phyloP scores from a whole-genome alignment of 2,329 filamentous ascomycete genomes.

The Rhinocladiella mackenziei region DNA sequence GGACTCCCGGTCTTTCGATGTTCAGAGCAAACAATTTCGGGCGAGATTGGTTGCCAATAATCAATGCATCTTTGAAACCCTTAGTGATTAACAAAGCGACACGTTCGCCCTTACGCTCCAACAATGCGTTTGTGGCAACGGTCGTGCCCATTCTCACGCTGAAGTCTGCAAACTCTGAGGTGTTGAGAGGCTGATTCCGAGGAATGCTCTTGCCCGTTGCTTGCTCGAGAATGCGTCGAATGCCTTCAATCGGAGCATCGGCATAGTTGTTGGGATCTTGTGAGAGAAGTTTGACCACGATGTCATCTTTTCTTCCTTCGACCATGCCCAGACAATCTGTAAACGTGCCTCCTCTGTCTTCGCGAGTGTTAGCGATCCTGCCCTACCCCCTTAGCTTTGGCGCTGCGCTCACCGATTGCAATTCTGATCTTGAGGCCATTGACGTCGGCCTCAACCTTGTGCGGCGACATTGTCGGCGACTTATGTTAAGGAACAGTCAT shows the following conservation, averaged over 20 bases:
- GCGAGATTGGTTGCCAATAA: slow-evolving; percentile 85
- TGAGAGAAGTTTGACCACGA: slow-evolving; percentile 40
- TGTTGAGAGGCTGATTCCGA: slow-evolving; percentile 28
- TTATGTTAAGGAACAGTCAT: not conserved
- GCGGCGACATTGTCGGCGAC: slow-evolving; percentile 4
- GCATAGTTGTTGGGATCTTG: slow-evolving; percentile 40
- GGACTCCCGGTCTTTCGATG: slow-evolving; percentile 77
- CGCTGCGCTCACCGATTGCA: slow-evolving; percentile 3
- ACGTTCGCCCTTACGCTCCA: slow-evolving; percentile 84
- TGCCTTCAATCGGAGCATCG: slow-evolving; percentile 62
- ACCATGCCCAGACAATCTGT: slow-evolving; percentile 48
- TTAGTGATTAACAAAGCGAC: slow-evolving; percentile 83
- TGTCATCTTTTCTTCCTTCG: slow-evolving; percentile 27
- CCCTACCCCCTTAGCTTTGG: too few relatives aligned
- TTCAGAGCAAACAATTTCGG: slow-evolving; percentile 88
- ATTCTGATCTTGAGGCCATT: slow-evolving; percentile 8
- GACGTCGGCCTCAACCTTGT: slow-evolving; percentile 4
- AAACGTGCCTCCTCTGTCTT: slow-evolving; percentile 40
- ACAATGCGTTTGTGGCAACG: slow-evolving; percentile 67
- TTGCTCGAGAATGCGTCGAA: slow-evolving; percentile 40
- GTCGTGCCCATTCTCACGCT: slow-evolving; percentile 84
- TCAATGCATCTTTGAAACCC: slow-evolving; percentile 80
- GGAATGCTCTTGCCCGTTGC: slow-evolving; percentile 37
- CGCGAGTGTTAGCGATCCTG: too few relatives aligned
- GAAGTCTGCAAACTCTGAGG: slow-evolving; percentile 35